Evolutionary conservation across 108 stramenopile species (phyloP).

Genomic region (Cylindrotheca closterium): DNA sequence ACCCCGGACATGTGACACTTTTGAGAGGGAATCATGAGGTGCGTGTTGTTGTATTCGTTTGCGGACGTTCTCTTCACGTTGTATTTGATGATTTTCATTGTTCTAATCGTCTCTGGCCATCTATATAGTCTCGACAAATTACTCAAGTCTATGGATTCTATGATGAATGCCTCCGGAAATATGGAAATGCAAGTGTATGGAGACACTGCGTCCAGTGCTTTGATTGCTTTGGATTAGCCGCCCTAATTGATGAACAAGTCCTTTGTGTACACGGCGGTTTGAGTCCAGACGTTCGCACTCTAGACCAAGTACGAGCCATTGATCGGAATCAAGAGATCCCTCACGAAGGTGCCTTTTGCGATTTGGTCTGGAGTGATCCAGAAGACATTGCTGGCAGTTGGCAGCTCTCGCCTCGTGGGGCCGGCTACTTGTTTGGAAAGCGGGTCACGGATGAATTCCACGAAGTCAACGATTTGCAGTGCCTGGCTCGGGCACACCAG

Average conservation of each 20-base stretch:
- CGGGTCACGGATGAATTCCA: conserved; percentile 92
- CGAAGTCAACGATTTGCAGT: conserved; percentile 85
- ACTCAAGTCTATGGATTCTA: conserved; percentile 98
- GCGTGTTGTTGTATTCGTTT: conserved; percentile 5
- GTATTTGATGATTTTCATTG: conserved; percentile 1
- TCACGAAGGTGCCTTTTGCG: conserved; percentile 99
- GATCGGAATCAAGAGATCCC: conserved; percentile 98
- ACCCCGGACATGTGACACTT: conserved; percentile 82
- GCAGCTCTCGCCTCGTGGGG: conserved; percentile 81
- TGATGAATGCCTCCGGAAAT: conserved; percentile 98
- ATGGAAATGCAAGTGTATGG: conserved; percentile 98
- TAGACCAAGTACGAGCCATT: conserved; percentile 93
- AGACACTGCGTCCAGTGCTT: conserved; percentile 89
- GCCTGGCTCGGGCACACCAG: conserved; percentile 96
- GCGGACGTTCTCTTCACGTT: neutral
- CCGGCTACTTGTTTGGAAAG: conserved; percentile 92
- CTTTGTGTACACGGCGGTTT: conserved; percentile 97
- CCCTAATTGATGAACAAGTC: conserved; percentile 91
- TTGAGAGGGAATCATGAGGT: conserved; percentile 94
- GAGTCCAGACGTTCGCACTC: conserved; percentile 88
- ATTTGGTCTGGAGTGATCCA: conserved; percentile 98
- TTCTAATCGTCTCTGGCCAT: neutral
- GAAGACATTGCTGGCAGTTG: conserved; percentile 87
- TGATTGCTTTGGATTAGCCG: conserved; percentile 96
- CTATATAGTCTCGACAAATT: conserved; percentile 87